phyloP scores from a whole-genome alignment of 257 asterid genomes.

The Apocynum venetum region DNA sequence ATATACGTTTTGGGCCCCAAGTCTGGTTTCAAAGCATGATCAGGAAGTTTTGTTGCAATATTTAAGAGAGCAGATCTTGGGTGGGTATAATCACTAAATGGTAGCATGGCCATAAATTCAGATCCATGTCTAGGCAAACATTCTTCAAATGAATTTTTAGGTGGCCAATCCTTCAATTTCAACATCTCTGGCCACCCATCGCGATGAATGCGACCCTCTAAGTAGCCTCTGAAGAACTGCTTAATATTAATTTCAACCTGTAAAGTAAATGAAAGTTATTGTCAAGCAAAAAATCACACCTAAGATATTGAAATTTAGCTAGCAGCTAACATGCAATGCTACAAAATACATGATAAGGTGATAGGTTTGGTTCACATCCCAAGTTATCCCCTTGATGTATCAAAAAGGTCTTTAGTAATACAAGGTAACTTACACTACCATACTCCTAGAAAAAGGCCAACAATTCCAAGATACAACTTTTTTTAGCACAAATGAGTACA shows the following conservation, averaged over 20 bases:
- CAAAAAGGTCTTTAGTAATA: not conserved
- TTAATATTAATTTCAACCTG: conserved; percentile 72
- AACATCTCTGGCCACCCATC: conserved; percentile 78
- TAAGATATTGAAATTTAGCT: not conserved
- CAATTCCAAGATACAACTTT: not conserved
- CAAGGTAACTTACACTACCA: not conserved
- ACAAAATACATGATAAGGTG: not conserved
- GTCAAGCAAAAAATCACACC: not conserved
- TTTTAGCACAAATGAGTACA: not conserved
- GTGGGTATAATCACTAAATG: conserved; percentile 71
- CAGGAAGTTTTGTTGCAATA: conserved; percentile 81
- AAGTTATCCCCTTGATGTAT: not conserved
- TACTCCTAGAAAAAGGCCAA: not conserved
- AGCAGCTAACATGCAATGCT: not conserved
- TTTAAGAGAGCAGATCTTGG: conserved; percentile 60
- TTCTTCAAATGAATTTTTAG: conserved; percentile 61
- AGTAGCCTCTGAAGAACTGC: conserved; percentile 76
- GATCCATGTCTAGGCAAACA: conserved; percentile 79
- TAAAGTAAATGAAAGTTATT: conserved; percentile 4
- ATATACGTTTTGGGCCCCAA: conserved; percentile 88
- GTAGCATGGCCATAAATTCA: conserved; percentile 73
- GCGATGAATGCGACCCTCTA: conserved; percentile 55
- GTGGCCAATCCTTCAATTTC: conserved; percentile 94
- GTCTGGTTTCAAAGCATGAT: conserved; percentile 65
- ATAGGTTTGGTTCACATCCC: not conserved